phyloP scores from a whole-genome alignment of 768 basidiomycete genomes.

The Pholiota molesta region DNA sequence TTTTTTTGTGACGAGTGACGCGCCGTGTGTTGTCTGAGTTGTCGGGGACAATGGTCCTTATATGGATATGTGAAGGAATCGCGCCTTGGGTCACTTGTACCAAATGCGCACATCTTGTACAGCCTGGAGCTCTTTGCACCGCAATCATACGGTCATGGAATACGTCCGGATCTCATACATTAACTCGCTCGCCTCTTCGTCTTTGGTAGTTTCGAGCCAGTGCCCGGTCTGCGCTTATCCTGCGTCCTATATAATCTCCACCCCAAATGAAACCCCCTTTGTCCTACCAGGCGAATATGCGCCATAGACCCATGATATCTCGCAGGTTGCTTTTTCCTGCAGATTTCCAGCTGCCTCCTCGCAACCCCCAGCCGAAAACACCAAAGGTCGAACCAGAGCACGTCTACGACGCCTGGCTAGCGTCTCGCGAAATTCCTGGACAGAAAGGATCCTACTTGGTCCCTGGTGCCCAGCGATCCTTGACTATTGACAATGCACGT shows the following conservation, averaged over 20 bases:
- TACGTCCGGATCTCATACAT: constrained; percentile 51
- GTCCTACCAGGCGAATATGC: constrained; percentile 41
- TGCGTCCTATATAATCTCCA: constrained; percentile 30
- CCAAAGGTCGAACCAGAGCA: constrained; percentile 29
- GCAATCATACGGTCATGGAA: constrained; percentile 50
- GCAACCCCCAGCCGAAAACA: constrained; percentile 25
- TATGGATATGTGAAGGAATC: constrained; percentile 39
- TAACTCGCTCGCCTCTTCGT: constrained; percentile 29
- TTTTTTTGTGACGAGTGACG: constrained; percentile 2
- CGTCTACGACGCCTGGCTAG: constrained; percentile 58
- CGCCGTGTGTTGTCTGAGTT: constrained; percentile 6
- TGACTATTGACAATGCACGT: constrained; percentile 56
- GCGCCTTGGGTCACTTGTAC: constrained; percentile 47
- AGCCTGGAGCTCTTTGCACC: constrained; percentile 40
- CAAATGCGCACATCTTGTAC: constrained; percentile 47
- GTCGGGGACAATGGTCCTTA: constrained; percentile 28
- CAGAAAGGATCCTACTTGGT: constrained; percentile 50
- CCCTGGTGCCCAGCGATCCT: constrained; percentile 71
- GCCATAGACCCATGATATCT: constrained; percentile 34
- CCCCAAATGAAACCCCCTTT: constrained; percentile 34
- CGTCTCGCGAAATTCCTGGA: constrained; percentile 54
- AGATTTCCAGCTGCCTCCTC: constrained; percentile 35
- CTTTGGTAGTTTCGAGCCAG: constrained; percentile 30
- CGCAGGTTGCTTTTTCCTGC: constrained; percentile 40
- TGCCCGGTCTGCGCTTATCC: constrained; percentile 18